phyloP scores from a whole-genome alignment of 805 yeast species.

The Myxozyma mucilagina region DNA sequence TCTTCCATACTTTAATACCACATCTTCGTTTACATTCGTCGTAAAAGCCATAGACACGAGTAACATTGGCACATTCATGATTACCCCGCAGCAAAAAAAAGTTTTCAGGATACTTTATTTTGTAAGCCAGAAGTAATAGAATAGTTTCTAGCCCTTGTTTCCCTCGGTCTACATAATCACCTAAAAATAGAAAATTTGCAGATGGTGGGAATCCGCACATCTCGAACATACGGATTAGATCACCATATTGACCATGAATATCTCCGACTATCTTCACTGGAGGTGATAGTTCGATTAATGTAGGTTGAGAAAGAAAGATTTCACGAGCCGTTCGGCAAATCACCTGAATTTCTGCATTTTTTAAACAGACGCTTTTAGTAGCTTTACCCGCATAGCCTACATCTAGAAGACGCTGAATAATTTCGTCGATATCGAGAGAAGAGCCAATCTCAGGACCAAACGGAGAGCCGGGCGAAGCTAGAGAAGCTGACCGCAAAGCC shows the following conservation, averaged over 20 bases:
- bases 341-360: constrained; percentile 82
- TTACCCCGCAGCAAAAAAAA: constrained; percentile 91
- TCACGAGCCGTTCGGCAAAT: constrained; percentile 88
- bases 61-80: constrained; percentile 96
- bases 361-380: constrained; percentile 83
- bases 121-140: constrained; percentile 80
- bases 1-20: constrained; percentile 89
- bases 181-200: constrained; percentile 86
- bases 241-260: constrained; percentile 95
- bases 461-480: neutral
- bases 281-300: constrained; percentile 79
- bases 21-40: constrained; percentile 97
- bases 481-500: constrained; percentile 1
- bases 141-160: constrained; percentile 95
- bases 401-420: constrained; percentile 86
- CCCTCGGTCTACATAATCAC: constrained; percentile 97
- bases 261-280: constrained; percentile 90
- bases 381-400: constrained; percentile 96
- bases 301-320: constrained; percentile 85
- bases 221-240: constrained; percentile 84
- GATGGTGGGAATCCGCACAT: constrained; percentile 97
- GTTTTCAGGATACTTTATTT: constrained; percentile 95
- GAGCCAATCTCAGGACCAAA: constrained; percentile 8
- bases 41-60: constrained; percentile 94
- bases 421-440: constrained; percentile 69